Conservation (phyloP, 2,329 filamentous ascomycete species). For the Rhytidhysteron rufulum region DNA sequence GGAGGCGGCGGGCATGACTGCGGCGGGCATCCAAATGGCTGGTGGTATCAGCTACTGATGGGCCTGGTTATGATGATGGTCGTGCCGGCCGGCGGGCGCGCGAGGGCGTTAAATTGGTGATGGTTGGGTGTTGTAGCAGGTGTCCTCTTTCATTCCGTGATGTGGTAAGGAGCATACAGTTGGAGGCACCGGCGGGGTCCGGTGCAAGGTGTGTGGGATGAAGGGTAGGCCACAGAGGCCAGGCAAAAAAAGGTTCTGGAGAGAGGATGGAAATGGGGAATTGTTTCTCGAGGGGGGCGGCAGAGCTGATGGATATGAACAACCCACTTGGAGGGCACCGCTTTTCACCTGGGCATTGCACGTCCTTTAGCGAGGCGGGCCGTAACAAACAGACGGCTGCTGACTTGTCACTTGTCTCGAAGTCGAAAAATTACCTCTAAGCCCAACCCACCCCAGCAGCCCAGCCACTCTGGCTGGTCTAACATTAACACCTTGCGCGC, state of each 20-base stretch:
- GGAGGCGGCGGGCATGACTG: conserved; percentile 60
- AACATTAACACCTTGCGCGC: too few species aligned
- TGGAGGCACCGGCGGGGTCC: conserved; percentile 19
- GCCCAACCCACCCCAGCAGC: too few species aligned
- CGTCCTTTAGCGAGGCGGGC: conserved; percentile 1
- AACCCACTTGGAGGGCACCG: background rate
- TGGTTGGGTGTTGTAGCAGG: conserved; percentile 20
- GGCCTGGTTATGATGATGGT: conserved; percentile 14
- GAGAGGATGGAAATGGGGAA: conserved; percentile 12
- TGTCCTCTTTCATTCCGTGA: conserved; percentile 29
- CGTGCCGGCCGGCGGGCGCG: conserved; percentile 30
- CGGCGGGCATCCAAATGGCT: conserved; percentile 58
- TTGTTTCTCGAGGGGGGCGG: background rate
- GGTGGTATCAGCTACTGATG: conserved; percentile 3
- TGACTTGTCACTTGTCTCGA: too few species aligned
- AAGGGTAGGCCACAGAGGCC: conserved; percentile 10
- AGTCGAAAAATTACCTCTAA: too few species aligned
- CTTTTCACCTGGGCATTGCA: too few species aligned
- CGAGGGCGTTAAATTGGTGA: conserved; percentile 35
- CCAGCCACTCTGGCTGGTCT: too few species aligned
- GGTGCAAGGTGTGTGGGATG: conserved; percentile 8
- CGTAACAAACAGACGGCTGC: background rate
- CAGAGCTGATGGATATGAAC: conserved; percentile 6
- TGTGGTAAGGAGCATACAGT: conserved; percentile 19
- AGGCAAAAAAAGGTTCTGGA: conserved; percentile 14